Percentiles rank a stretch among this genome's conserved stretches.
Evolutionary conservation across 139 green algal genomes (phyloP).

Genomic region (Auxenochlorella pyrenoidosa): DNA sequence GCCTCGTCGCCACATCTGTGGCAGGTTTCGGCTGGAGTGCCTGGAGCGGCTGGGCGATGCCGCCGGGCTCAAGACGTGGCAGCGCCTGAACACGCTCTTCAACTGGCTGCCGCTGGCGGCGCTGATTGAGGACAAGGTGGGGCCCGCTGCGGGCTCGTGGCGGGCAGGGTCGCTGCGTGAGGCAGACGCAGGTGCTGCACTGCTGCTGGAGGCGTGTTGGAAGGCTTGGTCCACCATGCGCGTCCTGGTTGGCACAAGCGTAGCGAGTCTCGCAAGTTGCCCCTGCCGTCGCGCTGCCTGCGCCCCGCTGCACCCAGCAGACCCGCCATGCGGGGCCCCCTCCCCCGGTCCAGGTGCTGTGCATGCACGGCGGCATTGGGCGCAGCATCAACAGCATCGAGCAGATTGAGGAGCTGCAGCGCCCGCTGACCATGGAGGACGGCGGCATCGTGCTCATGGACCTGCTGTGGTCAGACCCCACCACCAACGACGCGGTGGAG

Average conservation of each 20-base stretch:
- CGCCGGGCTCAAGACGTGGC: conserved; percentile 89
- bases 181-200: not conserved
- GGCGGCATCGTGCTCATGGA: conserved; percentile 96
- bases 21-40: conserved; percentile 95
- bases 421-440: conserved; percentile 96
- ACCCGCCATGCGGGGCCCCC: too few species aligned
- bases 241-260: too few species aligned
- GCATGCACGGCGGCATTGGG: conserved; percentile 96
- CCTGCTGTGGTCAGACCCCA: conserved; percentile 97
- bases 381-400: conserved; percentile 86
- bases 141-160: not conserved
- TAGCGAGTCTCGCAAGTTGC: too few species aligned
- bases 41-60: conserved; percentile 93
- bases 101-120: conserved; percentile 98
- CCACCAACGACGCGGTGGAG: conserved; percentile 95
- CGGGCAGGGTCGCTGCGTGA: not conserved
- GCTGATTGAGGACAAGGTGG: conserved; percentile 92
- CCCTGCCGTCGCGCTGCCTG: too few species aligned
- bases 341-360: conserved; percentile 63
- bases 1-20: too few species aligned
- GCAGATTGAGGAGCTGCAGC: conserved; percentile 92
- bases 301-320: too few species aligned
- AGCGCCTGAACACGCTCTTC: conserved; percentile 97
- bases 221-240: too few species aligned
- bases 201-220: too few species aligned